phyloP scores from a whole-genome alignment of 208 protist species.

The Leishmania martiniquensis region DNA sequence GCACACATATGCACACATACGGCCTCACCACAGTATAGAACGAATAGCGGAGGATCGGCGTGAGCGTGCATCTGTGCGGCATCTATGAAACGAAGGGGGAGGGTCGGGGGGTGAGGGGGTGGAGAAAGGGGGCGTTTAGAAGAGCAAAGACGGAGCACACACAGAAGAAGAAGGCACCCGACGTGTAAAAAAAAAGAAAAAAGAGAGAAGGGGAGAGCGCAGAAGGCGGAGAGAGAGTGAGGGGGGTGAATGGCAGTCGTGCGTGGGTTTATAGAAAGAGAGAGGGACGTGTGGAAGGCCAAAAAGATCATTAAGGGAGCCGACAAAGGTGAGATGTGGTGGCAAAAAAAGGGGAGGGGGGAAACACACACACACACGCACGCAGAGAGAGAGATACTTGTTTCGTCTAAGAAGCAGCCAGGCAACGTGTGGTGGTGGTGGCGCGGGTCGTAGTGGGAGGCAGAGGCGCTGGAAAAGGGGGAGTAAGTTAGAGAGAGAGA shows the following conservation, averaged over 20 bases:
- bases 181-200: constrained; percentile 6
- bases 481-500: not conserved
- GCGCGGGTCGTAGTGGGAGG: not conserved
- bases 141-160: not conserved
- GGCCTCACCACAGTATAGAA: not conserved
- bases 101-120: not conserved
- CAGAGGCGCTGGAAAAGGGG: not conserved
- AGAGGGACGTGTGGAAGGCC: not conserved
- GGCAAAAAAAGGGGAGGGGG: not conserved
- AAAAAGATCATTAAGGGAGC: too few relatives aligned
- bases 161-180: not conserved
- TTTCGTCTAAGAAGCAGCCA: not conserved
- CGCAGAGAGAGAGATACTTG: not conserved
- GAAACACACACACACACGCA: too few relatives aligned
- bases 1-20: too few relatives aligned
- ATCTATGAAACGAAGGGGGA: not conserved
- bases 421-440: not conserved
- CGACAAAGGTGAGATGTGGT: too few relatives aligned
- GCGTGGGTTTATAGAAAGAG: not conserved
- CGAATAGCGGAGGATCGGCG: not conserved
- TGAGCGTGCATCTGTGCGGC: not conserved
- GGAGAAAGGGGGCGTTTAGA: not conserved
- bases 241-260: not conserved
- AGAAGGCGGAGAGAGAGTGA: not conserved
- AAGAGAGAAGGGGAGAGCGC: not conserved